phyloP scores from a whole-genome alignment of 2,329 filamentous ascomycete genomes.

The Clonostachys rhizophaga region DNA sequence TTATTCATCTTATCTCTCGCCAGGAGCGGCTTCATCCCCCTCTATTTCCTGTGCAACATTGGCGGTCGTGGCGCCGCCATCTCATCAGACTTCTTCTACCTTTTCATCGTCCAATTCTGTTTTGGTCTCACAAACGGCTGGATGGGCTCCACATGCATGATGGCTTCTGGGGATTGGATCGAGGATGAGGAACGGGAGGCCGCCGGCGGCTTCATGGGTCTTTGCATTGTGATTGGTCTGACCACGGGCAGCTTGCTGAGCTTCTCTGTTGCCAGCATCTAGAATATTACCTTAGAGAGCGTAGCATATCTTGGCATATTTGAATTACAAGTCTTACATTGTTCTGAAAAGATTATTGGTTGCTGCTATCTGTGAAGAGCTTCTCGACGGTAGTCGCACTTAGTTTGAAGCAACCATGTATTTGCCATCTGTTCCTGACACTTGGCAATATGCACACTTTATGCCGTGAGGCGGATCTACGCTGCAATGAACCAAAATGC shows the following conservation, averaged over 20 bases:
- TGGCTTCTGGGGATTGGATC: constrained; percentile 79
- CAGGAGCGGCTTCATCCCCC: constrained; percentile 68
- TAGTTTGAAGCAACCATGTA: too few relatives aligned
- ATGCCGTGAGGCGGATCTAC: too few relatives aligned
- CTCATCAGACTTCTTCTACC: constrained; percentile 81
- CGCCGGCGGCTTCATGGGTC: constrained; percentile 88
- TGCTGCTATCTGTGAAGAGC: too few relatives aligned
- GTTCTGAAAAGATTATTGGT: too few relatives aligned
- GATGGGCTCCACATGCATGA: constrained; percentile 85
- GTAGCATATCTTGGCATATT: too few relatives aligned
- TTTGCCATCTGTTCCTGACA: too few relatives aligned
- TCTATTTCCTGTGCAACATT: constrained; percentile 90
- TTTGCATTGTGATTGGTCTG: constrained; percentile 82
- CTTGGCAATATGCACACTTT: too few relatives aligned
- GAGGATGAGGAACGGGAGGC: constrained; percentile 80
- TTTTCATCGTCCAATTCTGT: constrained; percentile 74
- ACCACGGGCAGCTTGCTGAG: constrained; percentile 84
- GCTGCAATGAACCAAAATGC: too few relatives aligned
- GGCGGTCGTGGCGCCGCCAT: constrained; percentile 69
- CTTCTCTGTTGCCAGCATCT: constrained; percentile 60
- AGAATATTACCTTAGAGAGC: neutral
- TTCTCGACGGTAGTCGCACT: too few relatives aligned
- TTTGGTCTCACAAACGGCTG: constrained; percentile 88
- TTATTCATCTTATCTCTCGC: constrained; percentile 65
- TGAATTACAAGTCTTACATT: too few relatives aligned